Evolutionary conservation across 192 early-diverging fungal species (phyloP).

Genomic region (Mortierella claussenii): DNA sequence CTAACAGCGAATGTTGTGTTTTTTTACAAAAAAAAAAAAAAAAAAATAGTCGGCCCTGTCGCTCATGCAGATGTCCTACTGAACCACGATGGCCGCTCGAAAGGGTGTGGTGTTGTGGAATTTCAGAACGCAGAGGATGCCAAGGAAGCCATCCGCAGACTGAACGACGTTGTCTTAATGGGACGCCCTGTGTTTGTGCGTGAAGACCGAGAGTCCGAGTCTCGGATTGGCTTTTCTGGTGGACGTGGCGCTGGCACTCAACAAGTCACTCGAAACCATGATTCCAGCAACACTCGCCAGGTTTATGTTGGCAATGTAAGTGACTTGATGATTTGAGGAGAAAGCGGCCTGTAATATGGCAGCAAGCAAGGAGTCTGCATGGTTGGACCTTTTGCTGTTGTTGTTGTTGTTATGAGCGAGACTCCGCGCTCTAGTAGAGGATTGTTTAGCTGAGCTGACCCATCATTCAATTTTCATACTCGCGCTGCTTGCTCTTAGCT

Average conservation of each 20-base stretch:
- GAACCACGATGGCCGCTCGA: slow-evolving; percentile 68
- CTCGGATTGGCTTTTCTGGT: slow-evolving; percentile 48
- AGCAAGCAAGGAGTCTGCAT: too few relatives aligned
- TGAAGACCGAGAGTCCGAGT: slow-evolving; percentile 77
- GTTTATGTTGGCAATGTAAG: slow-evolving; percentile 74
- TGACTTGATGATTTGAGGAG: background rate
- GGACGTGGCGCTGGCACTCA: slow-evolving; percentile 13
- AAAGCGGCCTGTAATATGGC: too few relatives aligned
- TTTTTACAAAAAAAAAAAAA: too few relatives aligned
- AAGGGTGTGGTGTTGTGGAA: slow-evolving; percentile 83
- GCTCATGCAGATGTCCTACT: slow-evolving; percentile 80
- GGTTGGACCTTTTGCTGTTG: too few relatives aligned
- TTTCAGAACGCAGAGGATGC: slow-evolving; percentile 81
- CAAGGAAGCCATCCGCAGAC: slow-evolving; percentile 72
- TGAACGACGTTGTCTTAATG: slow-evolving; percentile 75
- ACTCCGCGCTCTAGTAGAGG: too few relatives aligned
- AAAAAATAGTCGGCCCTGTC: slow-evolving; percentile 73
- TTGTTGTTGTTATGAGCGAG: background rate
- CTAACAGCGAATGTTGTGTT: too few relatives aligned
- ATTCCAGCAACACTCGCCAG: slow-evolving; percentile 51
- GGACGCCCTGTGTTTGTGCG: slow-evolving; percentile 81
- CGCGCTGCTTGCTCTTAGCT: too few relatives aligned
- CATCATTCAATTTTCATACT: too few relatives aligned
- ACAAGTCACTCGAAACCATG: slow-evolving; percentile 2
- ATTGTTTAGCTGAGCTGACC: too few relatives aligned